Evolutionary conservation across 352 stramenopile species (phyloP).

Genomic region (Phytophthora tubulina): DNA sequence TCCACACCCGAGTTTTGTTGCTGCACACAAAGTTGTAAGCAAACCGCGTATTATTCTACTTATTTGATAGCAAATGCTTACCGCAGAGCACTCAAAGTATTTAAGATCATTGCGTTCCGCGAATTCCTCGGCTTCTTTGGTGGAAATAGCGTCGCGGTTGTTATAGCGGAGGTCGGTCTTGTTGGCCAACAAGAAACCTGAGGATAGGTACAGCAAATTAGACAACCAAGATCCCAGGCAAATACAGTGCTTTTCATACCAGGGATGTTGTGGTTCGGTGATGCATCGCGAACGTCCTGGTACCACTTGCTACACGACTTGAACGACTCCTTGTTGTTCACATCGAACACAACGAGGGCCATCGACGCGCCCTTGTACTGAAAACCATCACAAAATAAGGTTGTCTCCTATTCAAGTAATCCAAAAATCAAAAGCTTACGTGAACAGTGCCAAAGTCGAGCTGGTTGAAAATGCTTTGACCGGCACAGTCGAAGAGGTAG

Average conservation of each 20-base stretch:
- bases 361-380: constrained; percentile 85
- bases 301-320: constrained; percentile 88
- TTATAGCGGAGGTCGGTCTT: constrained; percentile 83
- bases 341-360: constrained; percentile 81
- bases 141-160: constrained; percentile 77
- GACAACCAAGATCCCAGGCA: neutral
- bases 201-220: neutral
- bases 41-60: neutral
- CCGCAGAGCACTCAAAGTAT: constrained; percentile 86
- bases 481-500: constrained; percentile 94
- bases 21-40: constrained; percentile 35
- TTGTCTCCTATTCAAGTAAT: neutral
- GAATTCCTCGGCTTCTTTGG: constrained; percentile 78
- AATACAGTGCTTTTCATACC: constrained; percentile 33
- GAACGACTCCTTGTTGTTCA: constrained; percentile 91
- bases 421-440: constrained; percentile 39
- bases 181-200: constrained; percentile 79
- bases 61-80: constrained; percentile 29
- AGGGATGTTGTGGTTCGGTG: constrained; percentile 80
- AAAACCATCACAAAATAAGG: neutral
- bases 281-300: constrained; percentile 78
- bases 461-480: constrained; percentile 96
- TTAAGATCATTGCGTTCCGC: constrained; percentile 81
- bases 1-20: constrained; percentile 82
- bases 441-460: constrained; percentile 88